Evolutionary conservation across 2,329 filamentous ascomycete genomes (phyloP).

Genomic region (Colletotrichum aenigma): DNA sequence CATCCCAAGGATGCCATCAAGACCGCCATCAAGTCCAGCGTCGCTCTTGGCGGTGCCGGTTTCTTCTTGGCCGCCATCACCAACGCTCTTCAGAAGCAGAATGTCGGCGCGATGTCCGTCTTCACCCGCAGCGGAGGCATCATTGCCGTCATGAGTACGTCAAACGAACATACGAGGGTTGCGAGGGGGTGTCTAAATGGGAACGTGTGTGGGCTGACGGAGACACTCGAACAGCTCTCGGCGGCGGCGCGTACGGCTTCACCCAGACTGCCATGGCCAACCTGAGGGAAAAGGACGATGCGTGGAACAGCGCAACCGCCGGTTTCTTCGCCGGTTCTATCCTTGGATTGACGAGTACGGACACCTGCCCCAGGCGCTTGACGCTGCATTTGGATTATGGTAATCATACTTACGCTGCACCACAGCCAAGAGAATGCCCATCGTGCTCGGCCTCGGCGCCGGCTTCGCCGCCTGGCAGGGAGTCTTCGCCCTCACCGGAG

Average conservation of each 20-base stretch:
- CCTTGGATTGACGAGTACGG: slow-evolving; percentile 74
- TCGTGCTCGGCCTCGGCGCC: slow-evolving; percentile 71
- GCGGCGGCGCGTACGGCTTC: slow-evolving; percentile 81
- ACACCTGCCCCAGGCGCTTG: background rate
- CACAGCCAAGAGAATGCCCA: slow-evolving; percentile 61
- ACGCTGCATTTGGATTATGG: background rate
- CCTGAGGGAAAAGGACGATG: slow-evolving; percentile 82
- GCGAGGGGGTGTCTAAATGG: background rate
- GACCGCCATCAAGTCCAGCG: slow-evolving; percentile 65
- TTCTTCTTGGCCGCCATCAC: slow-evolving; percentile 78
- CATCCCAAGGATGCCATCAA: slow-evolving; percentile 78
- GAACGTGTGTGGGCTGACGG: background rate
- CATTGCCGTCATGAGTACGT: slow-evolving; percentile 49
- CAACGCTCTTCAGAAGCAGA: slow-evolving; percentile 84
- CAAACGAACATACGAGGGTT: background rate
- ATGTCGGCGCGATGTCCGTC: slow-evolving; percentile 80
- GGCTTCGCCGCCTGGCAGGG: slow-evolving; percentile 61
- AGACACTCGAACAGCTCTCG: slow-evolving; percentile 57
- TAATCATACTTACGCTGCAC: slow-evolving; percentile 1
- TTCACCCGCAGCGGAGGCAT: slow-evolving; percentile 80
- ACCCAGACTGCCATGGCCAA: slow-evolving; percentile 79
- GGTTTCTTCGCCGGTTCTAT: slow-evolving; percentile 78
- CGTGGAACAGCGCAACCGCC: slow-evolving; percentile 74
- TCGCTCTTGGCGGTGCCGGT: slow-evolving; percentile 71
- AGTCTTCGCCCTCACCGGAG: slow-evolving; percentile 72